Conservation (phyloP, 306 rosid species). For the Lablab purpureus region DNA sequence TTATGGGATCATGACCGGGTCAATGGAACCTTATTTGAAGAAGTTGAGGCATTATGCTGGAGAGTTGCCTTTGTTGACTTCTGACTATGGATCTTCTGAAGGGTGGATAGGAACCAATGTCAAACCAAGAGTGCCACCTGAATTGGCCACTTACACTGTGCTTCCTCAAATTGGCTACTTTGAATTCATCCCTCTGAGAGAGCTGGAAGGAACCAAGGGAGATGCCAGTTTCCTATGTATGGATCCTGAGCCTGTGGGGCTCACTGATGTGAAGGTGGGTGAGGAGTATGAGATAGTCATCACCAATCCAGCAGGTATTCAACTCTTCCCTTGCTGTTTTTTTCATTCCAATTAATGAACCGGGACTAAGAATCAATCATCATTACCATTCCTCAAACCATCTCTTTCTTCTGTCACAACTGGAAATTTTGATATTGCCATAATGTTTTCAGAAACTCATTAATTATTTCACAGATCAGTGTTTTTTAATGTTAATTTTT, state of each 20-base stretch:
- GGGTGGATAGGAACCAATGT: slow-evolving; percentile 93
- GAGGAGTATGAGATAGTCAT: slow-evolving; percentile 73
- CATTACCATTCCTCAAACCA: neutral
- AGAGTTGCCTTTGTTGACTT: slow-evolving; percentile 75
- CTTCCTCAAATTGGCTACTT: slow-evolving; percentile 92
- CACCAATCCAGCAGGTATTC: slow-evolving; percentile 84
- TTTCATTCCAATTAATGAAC: neutral
- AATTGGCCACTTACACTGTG: slow-evolving; percentile 72
- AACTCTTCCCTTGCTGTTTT: neutral
- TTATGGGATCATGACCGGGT: slow-evolving; percentile 89
- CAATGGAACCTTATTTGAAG: slow-evolving; percentile 84
- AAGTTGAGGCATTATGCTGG: slow-evolving; percentile 88
- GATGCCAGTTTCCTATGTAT: slow-evolving; percentile 26
- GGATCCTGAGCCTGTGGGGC: slow-evolving; percentile 64
- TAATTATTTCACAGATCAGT: neutral
- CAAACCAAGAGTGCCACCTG: slow-evolving; percentile 74
- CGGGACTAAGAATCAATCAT: neutral
- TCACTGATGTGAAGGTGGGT: slow-evolving; percentile 76
- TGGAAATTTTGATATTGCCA: neutral
- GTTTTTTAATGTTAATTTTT: neutral
- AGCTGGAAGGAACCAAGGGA: slow-evolving; percentile 19
- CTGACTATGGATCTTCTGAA: slow-evolving; percentile 96
- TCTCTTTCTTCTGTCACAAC: neutral
- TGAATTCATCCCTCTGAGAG: slow-evolving; percentile 76
- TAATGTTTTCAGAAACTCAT: neutral